phyloP scores from a whole-genome alignment of 306 rosid genomes.

The Cucurbita argyrosperma region DNA sequence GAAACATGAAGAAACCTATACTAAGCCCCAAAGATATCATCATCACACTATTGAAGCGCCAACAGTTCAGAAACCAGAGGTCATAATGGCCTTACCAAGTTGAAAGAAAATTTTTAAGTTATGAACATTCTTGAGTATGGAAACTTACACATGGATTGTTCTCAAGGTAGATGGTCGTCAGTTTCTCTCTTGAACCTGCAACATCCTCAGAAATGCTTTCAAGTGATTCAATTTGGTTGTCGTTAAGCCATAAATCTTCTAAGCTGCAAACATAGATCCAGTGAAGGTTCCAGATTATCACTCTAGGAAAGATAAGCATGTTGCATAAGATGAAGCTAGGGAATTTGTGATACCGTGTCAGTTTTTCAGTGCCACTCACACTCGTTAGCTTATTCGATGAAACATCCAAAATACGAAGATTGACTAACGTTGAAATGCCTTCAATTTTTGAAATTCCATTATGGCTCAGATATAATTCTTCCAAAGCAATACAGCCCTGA shows the following conservation, averaged over 20 bases:
- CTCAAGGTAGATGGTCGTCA: conserved; percentile 69
- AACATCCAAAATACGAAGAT: conserved; percentile 75
- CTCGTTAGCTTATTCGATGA: conserved; percentile 70
- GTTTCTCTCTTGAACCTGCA: conserved; percentile 71
- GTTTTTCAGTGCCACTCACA: conserved; percentile 46
- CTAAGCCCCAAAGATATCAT: neutral
- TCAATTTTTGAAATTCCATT: conserved; percentile 87
- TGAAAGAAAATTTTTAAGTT: neutral
- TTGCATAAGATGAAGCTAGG: neutral
- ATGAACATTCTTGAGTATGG: neutral
- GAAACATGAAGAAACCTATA: neutral
- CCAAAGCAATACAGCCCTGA: conserved; percentile 66
- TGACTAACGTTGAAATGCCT: conserved; percentile 67
- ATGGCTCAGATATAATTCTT: conserved; percentile 88
- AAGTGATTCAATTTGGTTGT: conserved; percentile 65
- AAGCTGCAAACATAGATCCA: conserved; percentile 33
- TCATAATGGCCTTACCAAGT: neutral
- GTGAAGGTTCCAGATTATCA: conserved; percentile 4
- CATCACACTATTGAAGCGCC: neutral
- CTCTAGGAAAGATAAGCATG: conserved; percentile 10
- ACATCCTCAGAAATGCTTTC: conserved; percentile 57
- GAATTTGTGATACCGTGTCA: conserved; percentile 32
- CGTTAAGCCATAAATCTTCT: conserved; percentile 94
- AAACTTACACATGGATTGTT: conserved; percentile 83
- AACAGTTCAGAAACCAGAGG: neutral